Conservation (phyloP, 2,329 filamentous ascomycete species). For the Aspergillus flavus region DNA sequence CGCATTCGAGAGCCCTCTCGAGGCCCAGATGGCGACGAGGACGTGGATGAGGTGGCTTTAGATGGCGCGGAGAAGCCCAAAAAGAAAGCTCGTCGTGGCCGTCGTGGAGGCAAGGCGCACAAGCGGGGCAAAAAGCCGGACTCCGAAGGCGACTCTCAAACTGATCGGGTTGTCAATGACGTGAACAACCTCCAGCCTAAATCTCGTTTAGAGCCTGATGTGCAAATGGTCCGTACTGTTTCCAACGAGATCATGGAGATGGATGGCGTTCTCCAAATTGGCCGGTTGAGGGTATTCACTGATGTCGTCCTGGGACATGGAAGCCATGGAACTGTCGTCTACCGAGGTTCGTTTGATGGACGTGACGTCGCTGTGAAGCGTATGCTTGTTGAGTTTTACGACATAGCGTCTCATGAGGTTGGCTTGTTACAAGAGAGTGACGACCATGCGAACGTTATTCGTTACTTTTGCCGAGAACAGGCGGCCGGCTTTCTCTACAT, state of each 20-base stretch:
- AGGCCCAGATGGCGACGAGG: slow-evolving; percentile 37
- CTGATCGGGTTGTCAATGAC: slow-evolving; percentile 61
- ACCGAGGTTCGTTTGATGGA: slow-evolving; percentile 90
- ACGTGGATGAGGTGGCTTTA: slow-evolving; percentile 32
- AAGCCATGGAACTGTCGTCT: slow-evolving; percentile 96
- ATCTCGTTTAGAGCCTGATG: slow-evolving; percentile 62
- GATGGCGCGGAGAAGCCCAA: slow-evolving; percentile 55
- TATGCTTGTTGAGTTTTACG: slow-evolving; percentile 94
- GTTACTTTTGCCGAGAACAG: slow-evolving; percentile 90
- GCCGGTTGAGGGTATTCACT: slow-evolving; percentile 62
- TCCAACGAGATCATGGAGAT: slow-evolving; percentile 60
- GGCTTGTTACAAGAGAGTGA: slow-evolving; percentile 88
- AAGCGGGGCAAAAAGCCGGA: slow-evolving; percentile 57
- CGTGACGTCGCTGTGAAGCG: slow-evolving; percentile 93
- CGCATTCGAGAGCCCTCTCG: slow-evolving; percentile 44
- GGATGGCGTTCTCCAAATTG: slow-evolving; percentile 65
- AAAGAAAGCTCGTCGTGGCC: slow-evolving; percentile 70
- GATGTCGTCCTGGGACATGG: slow-evolving; percentile 69
- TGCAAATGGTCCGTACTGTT: slow-evolving; percentile 55
- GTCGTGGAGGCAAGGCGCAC: slow-evolving; percentile 71
- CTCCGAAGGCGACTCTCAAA: slow-evolving; percentile 56
- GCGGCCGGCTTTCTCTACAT: slow-evolving; percentile 94
- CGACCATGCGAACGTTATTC: slow-evolving; percentile 93
- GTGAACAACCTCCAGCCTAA: slow-evolving; percentile 48
- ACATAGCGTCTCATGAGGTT: slow-evolving; percentile 93